Conservation (phyloP, 352 stramenopile genomes). For the Phytophthora fragariae region DNA sequence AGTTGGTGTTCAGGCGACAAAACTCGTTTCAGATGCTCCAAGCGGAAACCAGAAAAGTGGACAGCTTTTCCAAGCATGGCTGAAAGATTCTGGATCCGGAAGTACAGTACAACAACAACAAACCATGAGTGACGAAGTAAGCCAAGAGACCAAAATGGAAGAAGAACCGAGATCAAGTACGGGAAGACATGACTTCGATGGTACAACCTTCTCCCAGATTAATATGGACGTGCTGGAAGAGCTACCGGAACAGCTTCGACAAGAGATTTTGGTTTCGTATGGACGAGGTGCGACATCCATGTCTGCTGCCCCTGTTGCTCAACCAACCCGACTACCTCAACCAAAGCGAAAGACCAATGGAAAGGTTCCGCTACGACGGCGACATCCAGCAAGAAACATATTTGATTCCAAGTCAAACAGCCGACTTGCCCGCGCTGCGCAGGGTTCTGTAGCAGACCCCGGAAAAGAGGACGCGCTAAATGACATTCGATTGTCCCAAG, state of each 20-base stretch:
- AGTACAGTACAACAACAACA: not conserved
- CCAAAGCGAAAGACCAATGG: conserved; percentile 34
- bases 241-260: conserved; percentile 58
- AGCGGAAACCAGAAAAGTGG: conserved; percentile 34
- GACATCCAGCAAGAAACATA: conserved; percentile 37
- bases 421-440: conserved; percentile 10
- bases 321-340: conserved; percentile 5
- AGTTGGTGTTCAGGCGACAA: conserved; percentile 81
- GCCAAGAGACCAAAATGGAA: conserved; percentile 18
- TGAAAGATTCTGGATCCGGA: conserved; percentile 40
- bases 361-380: conserved; percentile 41
- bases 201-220: conserved; percentile 65
- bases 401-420: conserved; percentile 43
- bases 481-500: conserved; percentile 80
- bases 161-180: conserved; percentile 10
- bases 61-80: conserved; percentile 64
- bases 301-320: not conserved
- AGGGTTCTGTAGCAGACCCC: not conserved
- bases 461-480: conserved; percentile 52
- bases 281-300: conserved; percentile 9
- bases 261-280: conserved; percentile 65
- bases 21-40: conserved; percentile 50
- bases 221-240: conserved; percentile 68
- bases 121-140: conserved; percentile 2
- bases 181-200: conserved; percentile 4